These are phyloP conservation scores for Septoria petroselini DNA, from an alignment of 2,329 filamentous ascomycete genomes.

Conservation along the genomic window DNA sequence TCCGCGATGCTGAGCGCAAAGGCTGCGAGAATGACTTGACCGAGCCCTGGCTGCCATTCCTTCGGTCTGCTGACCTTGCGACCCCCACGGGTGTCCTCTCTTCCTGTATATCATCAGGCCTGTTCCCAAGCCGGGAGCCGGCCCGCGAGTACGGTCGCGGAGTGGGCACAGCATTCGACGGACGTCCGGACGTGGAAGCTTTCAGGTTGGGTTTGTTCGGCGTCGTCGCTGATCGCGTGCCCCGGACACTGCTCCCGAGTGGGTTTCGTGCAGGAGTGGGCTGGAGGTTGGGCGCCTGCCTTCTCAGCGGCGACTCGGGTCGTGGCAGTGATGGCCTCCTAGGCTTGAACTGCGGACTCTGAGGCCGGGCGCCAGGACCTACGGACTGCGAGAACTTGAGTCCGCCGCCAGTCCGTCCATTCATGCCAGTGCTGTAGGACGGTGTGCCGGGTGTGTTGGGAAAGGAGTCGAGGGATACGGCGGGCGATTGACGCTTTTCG, in stretches of 20 bases:
- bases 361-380: slow-evolving; percentile 65
- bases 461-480: slow-evolving; percentile 53
- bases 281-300: slow-evolving; percentile 58
- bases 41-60: slow-evolving; percentile 33
- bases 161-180: slow-evolving; percentile 37
- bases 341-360: slow-evolving; percentile 68
- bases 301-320: slow-evolving; percentile 75
- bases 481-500: slow-evolving; percentile 61
- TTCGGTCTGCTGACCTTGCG: slow-evolving; percentile 35
- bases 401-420: slow-evolving; percentile 38
- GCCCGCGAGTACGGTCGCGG: slow-evolving; percentile 49
- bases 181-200: slow-evolving; percentile 54
- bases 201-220: slow-evolving; percentile 33
- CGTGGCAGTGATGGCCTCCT: slow-evolving; percentile 77
- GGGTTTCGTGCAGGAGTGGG: slow-evolving; percentile 56
- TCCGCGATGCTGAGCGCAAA: slow-evolving; percentile 39
- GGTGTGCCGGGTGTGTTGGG: slow-evolving; percentile 69
- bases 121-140: slow-evolving; percentile 46
- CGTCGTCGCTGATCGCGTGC: slow-evolving; percentile 49
- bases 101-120: slow-evolving; percentile 42
- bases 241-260: slow-evolving; percentile 52
- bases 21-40: slow-evolving; percentile 42
- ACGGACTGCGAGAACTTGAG: slow-evolving; percentile 87
- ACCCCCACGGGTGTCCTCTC: slow-evolving; percentile 31
- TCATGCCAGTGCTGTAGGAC: slow-evolving; percentile 53